These are phyloP conservation scores for Scleromitrula shiraiana DNA, from an alignment of 2,329 filamentous ascomycete genomes.

Conservation along the genomic window DNA sequence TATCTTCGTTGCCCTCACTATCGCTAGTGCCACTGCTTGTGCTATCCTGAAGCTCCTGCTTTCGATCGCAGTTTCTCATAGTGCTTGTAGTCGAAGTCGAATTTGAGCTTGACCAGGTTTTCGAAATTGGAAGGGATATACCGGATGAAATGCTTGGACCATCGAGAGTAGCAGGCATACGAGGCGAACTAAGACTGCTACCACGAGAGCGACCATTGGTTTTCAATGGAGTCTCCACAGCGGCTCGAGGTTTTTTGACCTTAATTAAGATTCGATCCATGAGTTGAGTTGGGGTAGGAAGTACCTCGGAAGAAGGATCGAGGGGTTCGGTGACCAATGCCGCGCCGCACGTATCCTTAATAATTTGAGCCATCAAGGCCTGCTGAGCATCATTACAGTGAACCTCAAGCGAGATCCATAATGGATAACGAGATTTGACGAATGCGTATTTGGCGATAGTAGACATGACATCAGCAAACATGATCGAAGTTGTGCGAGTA, in stretches of 20 bases:
- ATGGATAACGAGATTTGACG: constrained; percentile 72
- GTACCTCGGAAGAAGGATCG: constrained; percentile 54
- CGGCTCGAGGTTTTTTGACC: constrained; percentile 66
- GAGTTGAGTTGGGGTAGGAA: constrained; percentile 82
- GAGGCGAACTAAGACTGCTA: constrained; percentile 72
- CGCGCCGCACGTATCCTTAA: constrained; percentile 76
- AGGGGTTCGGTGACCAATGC: constrained; percentile 71
- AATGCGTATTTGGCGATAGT: constrained; percentile 96
- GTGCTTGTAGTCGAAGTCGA: constrained; percentile 6
- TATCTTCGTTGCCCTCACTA: constrained; percentile 42
- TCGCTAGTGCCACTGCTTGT: constrained; percentile 76
- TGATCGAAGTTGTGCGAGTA: constrained; percentile 79
- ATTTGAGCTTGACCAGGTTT: constrained; percentile 13
- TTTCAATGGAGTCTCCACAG: constrained; percentile 32
- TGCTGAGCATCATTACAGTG: constrained; percentile 84
- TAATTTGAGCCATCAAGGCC: constrained; percentile 78
- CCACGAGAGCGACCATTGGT: constrained; percentile 46
- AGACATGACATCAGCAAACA: constrained; percentile 84
- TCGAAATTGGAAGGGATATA: constrained; percentile 45
- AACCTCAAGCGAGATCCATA: constrained; percentile 93
- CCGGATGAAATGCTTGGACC: constrained; percentile 44
- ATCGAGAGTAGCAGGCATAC: constrained; percentile 57
- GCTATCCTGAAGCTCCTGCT: constrained; percentile 41
- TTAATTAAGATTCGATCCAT: constrained; percentile 84
- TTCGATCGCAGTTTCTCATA: constrained; percentile 18